Conservation (phyloP, 805 yeast species). For the Ogataea glucozyma region DNA sequence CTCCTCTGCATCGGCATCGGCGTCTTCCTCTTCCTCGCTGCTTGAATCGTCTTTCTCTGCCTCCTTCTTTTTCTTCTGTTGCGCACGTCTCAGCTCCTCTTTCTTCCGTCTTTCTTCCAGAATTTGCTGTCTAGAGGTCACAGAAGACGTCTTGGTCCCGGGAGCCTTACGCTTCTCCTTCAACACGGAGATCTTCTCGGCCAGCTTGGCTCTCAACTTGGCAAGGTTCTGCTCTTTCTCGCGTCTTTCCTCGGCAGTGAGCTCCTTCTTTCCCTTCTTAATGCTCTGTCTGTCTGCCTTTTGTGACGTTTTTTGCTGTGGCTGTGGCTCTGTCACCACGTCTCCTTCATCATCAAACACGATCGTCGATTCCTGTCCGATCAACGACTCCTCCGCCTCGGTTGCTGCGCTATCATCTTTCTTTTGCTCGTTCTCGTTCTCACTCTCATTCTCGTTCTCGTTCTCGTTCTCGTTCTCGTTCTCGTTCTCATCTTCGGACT, state of each 20-base stretch:
- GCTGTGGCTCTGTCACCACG: conserved; percentile 2
- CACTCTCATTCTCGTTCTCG: conserved; percentile 30
- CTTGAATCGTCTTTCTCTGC: conserved; percentile 44
- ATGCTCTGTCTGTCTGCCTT: conserved; percentile 6
- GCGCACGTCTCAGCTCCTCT: conserved; percentile 39
- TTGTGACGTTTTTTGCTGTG: neutral
- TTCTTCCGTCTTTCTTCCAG: conserved; percentile 62
- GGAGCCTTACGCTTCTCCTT: conserved; percentile 89
- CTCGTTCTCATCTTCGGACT: conserved; percentile 53
- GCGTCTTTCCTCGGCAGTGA: conserved; percentile 50
- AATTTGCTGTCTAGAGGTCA: conserved; percentile 78
- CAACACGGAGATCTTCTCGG: conserved; percentile 66
- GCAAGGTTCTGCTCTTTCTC: conserved; percentile 56
- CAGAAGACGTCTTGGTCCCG: conserved; percentile 83
- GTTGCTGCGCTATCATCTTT: conserved; percentile 3
- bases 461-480: conserved; percentile 36
- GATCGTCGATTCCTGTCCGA: conserved; percentile 13
- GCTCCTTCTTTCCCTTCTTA: conserved; percentile 26
- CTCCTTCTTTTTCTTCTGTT: conserved; percentile 34
- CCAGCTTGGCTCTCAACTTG: conserved; percentile 75
- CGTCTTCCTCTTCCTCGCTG: conserved; percentile 39
- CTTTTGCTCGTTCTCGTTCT: conserved; percentile 53
- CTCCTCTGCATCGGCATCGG: conserved; percentile 36
- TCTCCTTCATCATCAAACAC: conserved; percentile 16
- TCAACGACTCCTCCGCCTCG: conserved; percentile 12